A percentile compares a stretch with the other conserved stretches of the same genome.
Conservation (phyloP, 352 stramenopile genomes). For the Phytophthora melonis region DNA sequence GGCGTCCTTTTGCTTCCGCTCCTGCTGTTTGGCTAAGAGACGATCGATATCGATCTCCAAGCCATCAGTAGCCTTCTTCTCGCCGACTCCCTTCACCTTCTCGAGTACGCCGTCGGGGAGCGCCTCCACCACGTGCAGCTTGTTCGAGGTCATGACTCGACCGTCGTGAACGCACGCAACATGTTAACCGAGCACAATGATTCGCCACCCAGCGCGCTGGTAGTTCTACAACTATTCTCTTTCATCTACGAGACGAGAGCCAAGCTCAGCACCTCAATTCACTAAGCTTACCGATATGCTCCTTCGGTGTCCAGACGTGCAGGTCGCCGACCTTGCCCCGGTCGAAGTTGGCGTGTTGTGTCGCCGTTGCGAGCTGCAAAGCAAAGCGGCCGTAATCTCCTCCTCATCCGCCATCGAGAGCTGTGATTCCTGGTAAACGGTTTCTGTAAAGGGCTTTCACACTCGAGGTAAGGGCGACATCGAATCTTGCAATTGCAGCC, state of each 20-base stretch:
- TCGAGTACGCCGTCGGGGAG: constrained; percentile 77
- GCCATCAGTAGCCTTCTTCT: constrained; percentile 37
- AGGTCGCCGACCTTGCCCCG: constrained; percentile 45
- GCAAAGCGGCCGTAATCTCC: not conserved
- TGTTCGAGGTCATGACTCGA: constrained; percentile 88
- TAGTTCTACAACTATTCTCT: too few relatives aligned
- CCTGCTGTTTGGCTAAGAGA: constrained; percentile 75
- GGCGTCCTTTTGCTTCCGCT: constrained; percentile 65
- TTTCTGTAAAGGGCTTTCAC: not conserved
- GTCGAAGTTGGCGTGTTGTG: constrained; percentile 4
- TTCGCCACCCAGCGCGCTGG: too few relatives aligned
- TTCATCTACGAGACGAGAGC: too few relatives aligned
- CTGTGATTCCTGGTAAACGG: not conserved
- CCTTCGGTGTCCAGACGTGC: constrained; percentile 52
- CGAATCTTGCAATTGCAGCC: not conserved
- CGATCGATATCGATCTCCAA: constrained; percentile 83
- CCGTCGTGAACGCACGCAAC: constrained; percentile 51
- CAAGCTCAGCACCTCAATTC: too few relatives aligned
- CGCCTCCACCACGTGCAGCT: constrained; percentile 83
- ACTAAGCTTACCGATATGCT: constrained; percentile 16
- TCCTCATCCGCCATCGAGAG: not conserved
- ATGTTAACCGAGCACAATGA: too few relatives aligned
- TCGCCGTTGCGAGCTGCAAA: not conserved
- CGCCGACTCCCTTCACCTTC: constrained; percentile 56
- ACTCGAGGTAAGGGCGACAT: not conserved